phyloP scores from a whole-genome alignment of 2,329 filamentous ascomycete genomes.

The Akanthomyces muscarius region DNA sequence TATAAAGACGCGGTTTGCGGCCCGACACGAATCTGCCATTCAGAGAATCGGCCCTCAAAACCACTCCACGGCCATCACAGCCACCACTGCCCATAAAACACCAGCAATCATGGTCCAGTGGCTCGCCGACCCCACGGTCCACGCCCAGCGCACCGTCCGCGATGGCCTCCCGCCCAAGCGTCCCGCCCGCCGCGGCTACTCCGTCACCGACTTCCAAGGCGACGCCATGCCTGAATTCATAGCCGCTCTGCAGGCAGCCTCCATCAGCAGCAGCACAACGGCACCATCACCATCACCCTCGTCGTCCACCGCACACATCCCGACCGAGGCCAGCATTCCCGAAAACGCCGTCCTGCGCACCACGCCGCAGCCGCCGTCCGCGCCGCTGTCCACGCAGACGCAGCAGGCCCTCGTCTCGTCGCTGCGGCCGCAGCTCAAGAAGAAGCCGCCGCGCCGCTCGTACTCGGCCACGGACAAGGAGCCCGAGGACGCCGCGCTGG shows the following conservation, averaged over 20 bases:
- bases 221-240: slow-evolving; percentile 25
- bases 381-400: slow-evolving; percentile 15
- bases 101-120: slow-evolving; percentile 31
- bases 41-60: no score
- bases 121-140: slow-evolving; percentile 24
- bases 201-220: slow-evolving; percentile 42
- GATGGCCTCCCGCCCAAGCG: slow-evolving; percentile 17
- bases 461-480: slow-evolving; percentile 60
- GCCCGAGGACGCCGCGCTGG: slow-evolving; percentile 36
- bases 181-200: slow-evolving; percentile 43
- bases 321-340: slow-evolving; percentile 32
- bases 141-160: slow-evolving; percentile 15
- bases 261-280: slow-evolving; percentile 21
- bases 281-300: slow-evolving; percentile 9
- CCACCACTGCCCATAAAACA: not conserved
- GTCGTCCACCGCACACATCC: slow-evolving; percentile 20
- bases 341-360: slow-evolving; percentile 27
- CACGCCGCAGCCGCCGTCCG: slow-evolving; percentile 4
- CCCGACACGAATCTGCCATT: not conserved
- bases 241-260: slow-evolving; percentile 19
- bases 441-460: slow-evolving; percentile 50
- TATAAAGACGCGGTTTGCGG: not conserved
- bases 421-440: slow-evolving; percentile 22
- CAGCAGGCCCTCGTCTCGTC: slow-evolving; percentile 27
- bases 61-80: not conserved